Base-by-base conservation (phyloP, 1,139 yeast species). In the Kluyveromyces marxianus region DNA sequence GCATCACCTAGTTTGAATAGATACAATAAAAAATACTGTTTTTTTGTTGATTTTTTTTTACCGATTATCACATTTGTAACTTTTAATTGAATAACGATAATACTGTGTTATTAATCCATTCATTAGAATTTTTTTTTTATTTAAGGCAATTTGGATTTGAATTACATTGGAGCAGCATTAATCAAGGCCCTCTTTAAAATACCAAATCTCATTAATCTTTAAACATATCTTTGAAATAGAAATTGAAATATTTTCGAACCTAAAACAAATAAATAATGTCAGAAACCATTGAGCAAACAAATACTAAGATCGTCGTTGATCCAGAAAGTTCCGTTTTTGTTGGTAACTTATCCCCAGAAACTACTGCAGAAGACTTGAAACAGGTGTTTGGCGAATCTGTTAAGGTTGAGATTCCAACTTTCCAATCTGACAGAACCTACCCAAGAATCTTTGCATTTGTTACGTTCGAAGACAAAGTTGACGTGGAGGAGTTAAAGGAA, bases 311-410 rank as follows among this genome's bases (percentile, higher is more conserved):
- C 21, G 50, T 44, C 28, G 58, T 60, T 38, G 63, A 62, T 44
- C 66, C 67, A 31, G 63, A 60, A 39, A 58, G 60, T n/a, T 60
- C 66, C 7, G 54, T 62, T 31, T 62, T 62, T 45, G 56, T 62
- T 37, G 66, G 65, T 39, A 60, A 60, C 41, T 58, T 62, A 34
- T 56, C 65, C n/a, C 54, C 55, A 26, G 63, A 60, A 34, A 53
- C 57, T 37, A 56, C 56, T 35, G 59, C 52, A 39, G 58, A 58
- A 21, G 66, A 62, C 47, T 44, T 62, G 39, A 49, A 53, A 37
- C 39, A 54, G 5, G 47, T 62, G 25, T 62, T 62, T 39, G 50
- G 50, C 25, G 57, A 50, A 6, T 62, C 61, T 41, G 65, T 60
- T 40, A 54, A 58, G 46, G 61, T 62, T 35, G 60, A 59, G 35